Conservation (phyloP, 345 rosid genomes). For the sweet orange (Citrus sinensis) region DVS_A1.0 CM039161.1:22378001-22378500, state of each 20-base stretch:
- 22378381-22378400: slow-evolving; percentile 10
- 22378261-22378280: too few species aligned
- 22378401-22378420: slow-evolving; percentile 38
- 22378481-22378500: not conserved
- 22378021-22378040: not conserved
- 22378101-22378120: too few species aligned
- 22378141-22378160: not conserved
- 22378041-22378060: too few species aligned
- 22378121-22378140: not conserved
- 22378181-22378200: not conserved
- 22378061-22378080: too few species aligned
- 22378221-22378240: too few species aligned
- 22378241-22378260: too few species aligned
- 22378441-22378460: slow-evolving; percentile 35
- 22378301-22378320: too few species aligned
- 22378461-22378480: slow-evolving; percentile 28
- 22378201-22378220: too few species aligned
- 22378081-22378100: too few species aligned
- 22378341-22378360: slow-evolving; percentile 6
- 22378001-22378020: not conserved
- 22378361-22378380: not conserved
- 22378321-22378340: too few species aligned
- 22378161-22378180: not conserved
- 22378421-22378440: slow-evolving; percentile 41
- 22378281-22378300: too few species aligned